A percentile compares a stretch with the other conserved stretches of the same genome.
These are phyloP conservation scores for Auxenochlorella pyrenoidosa DNA, from an alignment of 139 green algal genomes.

Conservation along the genomic window DNA sequence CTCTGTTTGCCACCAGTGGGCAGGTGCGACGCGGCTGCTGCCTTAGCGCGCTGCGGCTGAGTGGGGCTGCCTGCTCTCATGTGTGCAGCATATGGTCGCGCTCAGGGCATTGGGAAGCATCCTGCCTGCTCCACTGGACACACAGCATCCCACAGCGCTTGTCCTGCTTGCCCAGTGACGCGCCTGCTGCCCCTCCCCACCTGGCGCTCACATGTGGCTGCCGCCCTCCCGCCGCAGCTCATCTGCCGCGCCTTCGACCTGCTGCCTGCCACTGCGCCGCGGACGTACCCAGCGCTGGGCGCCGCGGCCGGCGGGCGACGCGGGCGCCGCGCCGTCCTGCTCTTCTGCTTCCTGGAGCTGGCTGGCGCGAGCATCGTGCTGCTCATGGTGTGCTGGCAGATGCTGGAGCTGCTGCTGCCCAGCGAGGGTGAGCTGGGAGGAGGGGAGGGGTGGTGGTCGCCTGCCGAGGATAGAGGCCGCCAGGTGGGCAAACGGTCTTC, in stretches of 20 bases:
- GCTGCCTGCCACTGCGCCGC: slow-evolving; percentile 20
- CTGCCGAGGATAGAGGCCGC: too few relatives aligned
- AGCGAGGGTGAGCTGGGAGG: slow-evolving; percentile 4
- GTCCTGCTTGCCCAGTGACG: too few relatives aligned
- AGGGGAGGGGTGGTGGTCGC: too few relatives aligned
- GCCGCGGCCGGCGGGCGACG: not conserved
- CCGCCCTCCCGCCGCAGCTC: slow-evolving; percentile 29
- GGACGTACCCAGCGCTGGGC: slow-evolving; percentile 50
- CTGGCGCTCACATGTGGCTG: too few relatives aligned
- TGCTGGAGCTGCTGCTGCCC: slow-evolving; percentile 48
- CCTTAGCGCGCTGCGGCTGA: not conserved
- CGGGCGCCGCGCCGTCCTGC: slow-evolving; percentile 29
- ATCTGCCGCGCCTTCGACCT: slow-evolving; percentile 51
- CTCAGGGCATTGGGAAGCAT: too few relatives aligned
- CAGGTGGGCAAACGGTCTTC: too few relatives aligned
- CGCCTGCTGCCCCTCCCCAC: too few relatives aligned
- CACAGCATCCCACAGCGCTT: too few relatives aligned
- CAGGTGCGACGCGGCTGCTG: slow-evolving; percentile 1
- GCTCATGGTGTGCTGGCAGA: slow-evolving; percentile 56
- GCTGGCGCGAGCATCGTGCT: slow-evolving; percentile 50
- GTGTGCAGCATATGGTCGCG: not conserved
- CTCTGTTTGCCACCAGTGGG: slow-evolving; percentile 50
- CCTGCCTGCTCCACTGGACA: too few relatives aligned
- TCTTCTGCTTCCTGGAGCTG: slow-evolving; percentile 56
- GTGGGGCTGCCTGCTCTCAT: not conserved